A percentile compares a stretch with the other conserved stretches of the same genome.
phyloP scores from a whole-genome alignment of 2,329 filamentous ascomycete species.

The Nothophaeocryptopus gaeumannii region DNA sequence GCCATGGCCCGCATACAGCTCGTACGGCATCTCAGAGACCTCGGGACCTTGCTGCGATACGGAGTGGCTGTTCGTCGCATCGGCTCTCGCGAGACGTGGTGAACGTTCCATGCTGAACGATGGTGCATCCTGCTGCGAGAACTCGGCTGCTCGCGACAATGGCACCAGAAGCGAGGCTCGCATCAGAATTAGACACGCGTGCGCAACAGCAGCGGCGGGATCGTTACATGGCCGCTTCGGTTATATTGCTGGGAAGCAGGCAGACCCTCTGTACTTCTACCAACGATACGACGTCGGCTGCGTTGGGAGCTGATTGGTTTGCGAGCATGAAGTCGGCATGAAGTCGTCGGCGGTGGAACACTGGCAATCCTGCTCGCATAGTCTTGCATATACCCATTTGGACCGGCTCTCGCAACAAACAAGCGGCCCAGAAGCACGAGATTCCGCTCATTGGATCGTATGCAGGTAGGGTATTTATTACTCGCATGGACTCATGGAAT shows the following conservation, averaged over 20 bases:
- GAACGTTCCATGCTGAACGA: slow-evolving; percentile 1
- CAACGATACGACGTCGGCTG: slow-evolving; percentile 8
- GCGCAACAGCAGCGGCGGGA: background rate
- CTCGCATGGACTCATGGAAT: slow-evolving; percentile 9
- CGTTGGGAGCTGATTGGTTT: slow-evolving; percentile 11
- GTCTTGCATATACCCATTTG: slow-evolving; percentile 9
- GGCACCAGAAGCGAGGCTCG: slow-evolving; percentile 8
- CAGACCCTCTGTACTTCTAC: slow-evolving; percentile 3
- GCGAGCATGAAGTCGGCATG: background rate
- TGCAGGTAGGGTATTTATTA: slow-evolving; percentile 3
- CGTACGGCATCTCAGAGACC: background rate
- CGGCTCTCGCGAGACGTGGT: background rate
- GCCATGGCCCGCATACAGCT: background rate
- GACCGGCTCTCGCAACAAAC: slow-evolving; percentile 3
- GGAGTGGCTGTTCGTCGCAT: background rate
- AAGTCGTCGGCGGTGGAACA: slow-evolving; percentile 7
- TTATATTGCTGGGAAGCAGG: slow-evolving; percentile 11
- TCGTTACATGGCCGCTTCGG: slow-evolving; percentile 10
- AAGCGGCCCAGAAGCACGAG: slow-evolving; percentile 1
- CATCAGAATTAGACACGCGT: slow-evolving; percentile 10
- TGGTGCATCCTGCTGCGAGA: slow-evolving; percentile 1
- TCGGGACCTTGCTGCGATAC: too few relatives aligned
- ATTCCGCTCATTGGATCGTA: slow-evolving; percentile 10
- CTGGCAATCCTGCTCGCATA: slow-evolving; percentile 5
- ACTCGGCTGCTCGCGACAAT: background rate